Conservation (phyloP, 2,329 filamentous ascomycete genomes). For the Huntiella abstrusa region DNA sequence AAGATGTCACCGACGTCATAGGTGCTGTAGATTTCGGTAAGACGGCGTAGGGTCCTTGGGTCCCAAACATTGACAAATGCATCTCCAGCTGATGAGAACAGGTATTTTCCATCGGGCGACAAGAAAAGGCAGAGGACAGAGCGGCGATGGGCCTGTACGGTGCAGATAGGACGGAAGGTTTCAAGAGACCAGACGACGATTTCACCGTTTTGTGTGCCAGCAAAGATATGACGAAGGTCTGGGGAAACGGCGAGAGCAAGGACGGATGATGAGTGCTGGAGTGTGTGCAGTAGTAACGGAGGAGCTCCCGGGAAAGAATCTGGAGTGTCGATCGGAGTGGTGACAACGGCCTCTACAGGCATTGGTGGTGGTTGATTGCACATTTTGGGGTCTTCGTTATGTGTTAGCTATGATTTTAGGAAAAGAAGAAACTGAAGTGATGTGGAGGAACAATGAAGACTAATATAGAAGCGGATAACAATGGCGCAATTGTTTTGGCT, state of each 20-base stretch:
- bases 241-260: constrained; percentile 68
- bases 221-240: constrained; percentile 63
- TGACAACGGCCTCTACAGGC: neutral
- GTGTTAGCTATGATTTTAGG: neutral
- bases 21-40: constrained; percentile 81
- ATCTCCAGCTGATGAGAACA: constrained; percentile 88
- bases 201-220: constrained; percentile 82
- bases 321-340: no score
- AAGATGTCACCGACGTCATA: constrained; percentile 95
- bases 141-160: constrained; percentile 75
- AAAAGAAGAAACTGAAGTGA: neutral
- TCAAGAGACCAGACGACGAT: constrained; percentile 81
- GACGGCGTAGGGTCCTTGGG: constrained; percentile 51
- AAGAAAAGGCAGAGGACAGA: constrained; percentile 76
- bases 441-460: neutral
- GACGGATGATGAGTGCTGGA: constrained; percentile 61
- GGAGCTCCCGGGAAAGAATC: no score
- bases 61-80: constrained; percentile 91
- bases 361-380: neutral
- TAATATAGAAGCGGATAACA: neutral
- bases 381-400: no score
- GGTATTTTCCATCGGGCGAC: constrained; percentile 51
- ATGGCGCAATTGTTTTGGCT: no score
- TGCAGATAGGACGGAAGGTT: constrained; percentile 62
- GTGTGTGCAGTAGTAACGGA: constrained; percentile 44